These are phyloP conservation scores for Carex pumila DNA, from an alignment of 176 grass and related monocot genomes.

Conservation along the genomic window DNA sequence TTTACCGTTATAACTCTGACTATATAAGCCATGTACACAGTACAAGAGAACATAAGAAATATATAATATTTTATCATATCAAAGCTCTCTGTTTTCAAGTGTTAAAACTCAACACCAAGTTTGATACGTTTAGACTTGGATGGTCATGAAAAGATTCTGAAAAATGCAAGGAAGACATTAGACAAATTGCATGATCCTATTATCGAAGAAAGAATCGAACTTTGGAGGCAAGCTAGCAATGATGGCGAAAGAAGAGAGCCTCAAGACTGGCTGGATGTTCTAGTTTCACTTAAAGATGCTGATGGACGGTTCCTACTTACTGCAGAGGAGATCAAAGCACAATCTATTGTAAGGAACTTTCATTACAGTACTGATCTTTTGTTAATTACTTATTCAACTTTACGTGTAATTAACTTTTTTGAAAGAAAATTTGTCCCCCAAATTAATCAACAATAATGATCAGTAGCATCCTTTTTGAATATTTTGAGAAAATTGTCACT, in stretches of 20 bases:
- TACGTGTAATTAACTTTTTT: too few species aligned
- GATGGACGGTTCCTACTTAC: not conserved
- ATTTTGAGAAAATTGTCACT: too few species aligned
- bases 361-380: not conserved
- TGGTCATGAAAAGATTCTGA: conserved; percentile 31
- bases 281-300: conserved; percentile 8
- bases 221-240: not conserved
- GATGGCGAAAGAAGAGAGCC: not conserved
- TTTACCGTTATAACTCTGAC: too few species aligned
- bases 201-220: conserved; percentile 15
- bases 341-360: conserved; percentile 3
- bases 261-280: conserved; percentile 12
- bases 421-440: too few species aligned
- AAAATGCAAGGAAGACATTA: not conserved
- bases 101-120: too few species aligned
- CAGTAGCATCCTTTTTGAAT: too few species aligned
- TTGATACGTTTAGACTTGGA: conserved; percentile 28
- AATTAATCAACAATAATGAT: too few species aligned
- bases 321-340: conserved; percentile 19
- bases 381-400: not conserved
- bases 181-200: conserved; percentile 27
- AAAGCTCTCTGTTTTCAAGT: too few species aligned
- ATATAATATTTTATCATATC: too few species aligned
- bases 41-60: too few species aligned
- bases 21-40: too few species aligned